These are phyloP conservation scores for Polygonum maritimum DNA, from an alignment of 148 eudicot genomes.

Conservation along the genomic window DNA sequence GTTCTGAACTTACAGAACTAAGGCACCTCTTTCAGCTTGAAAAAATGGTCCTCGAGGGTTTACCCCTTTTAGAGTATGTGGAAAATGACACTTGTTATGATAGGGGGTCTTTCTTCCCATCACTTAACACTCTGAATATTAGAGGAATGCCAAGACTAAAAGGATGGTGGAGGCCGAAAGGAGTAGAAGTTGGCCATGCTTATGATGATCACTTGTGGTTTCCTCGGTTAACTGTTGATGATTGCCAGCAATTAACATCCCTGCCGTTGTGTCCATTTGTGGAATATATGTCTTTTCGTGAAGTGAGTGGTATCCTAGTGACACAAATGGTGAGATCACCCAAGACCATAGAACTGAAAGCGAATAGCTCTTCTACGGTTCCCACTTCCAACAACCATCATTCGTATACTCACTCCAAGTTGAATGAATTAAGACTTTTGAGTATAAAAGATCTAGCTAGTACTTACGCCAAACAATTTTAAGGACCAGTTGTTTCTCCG, in stretches of 20 bases:
- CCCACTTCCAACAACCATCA: not conserved
- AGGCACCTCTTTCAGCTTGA: not conserved
- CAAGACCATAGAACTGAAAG: not conserved
- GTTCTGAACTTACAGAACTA: not conserved
- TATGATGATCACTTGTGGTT: conserved; percentile 1
- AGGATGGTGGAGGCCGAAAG: conserved; percentile 22
- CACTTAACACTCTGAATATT: conserved; percentile 13
- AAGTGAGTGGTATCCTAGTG: not conserved
- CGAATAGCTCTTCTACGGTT: not conserved
- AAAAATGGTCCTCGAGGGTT: not conserved
- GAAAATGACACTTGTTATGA: not conserved
- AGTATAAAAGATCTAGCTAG: not conserved
- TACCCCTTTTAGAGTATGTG: not conserved
- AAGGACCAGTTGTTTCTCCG: not conserved
- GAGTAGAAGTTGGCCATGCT: not conserved
- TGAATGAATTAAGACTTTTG: not conserved
- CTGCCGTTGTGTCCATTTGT: conserved; percentile 11
- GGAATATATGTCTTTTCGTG: not conserved
- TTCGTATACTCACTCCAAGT: not conserved
- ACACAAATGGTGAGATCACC: not conserved
- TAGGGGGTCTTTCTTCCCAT: conserved; percentile 20
- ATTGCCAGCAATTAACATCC: conserved; percentile 8
- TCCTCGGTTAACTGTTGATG: not conserved
- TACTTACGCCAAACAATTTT: not conserved
- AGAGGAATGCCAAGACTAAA: not conserved